A percentile compares a stretch with the other conserved stretches of the same genome.
Evolutionary conservation across 2,329 filamentous ascomycete genomes (phyloP).

Genomic region (Diplodia intermedia): DNA sequence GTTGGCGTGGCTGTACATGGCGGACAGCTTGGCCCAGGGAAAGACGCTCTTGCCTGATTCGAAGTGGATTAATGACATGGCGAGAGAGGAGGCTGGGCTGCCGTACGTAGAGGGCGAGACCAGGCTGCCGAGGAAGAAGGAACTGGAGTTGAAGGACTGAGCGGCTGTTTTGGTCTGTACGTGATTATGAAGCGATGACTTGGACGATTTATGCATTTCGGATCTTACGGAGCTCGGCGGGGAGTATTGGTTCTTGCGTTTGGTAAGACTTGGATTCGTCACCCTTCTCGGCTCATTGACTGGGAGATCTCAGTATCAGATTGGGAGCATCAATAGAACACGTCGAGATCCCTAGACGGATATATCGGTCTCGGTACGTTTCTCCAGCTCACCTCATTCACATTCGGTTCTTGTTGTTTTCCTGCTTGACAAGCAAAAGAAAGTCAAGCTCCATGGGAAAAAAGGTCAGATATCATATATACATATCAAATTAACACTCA

Average conservation of each 20-base stretch:
- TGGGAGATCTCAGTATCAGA: not conserved
- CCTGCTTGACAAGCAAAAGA: not conserved
- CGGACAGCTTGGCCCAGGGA: slow-evolving; percentile 67
- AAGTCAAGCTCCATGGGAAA: not conserved
- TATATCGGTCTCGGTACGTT: not conserved
- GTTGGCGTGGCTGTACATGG: slow-evolving; percentile 78
- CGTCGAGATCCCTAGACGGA: not conserved
- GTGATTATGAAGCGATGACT: not conserved
- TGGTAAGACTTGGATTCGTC: slow-evolving; percentile 1
- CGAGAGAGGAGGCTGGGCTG: slow-evolving; percentile 67
- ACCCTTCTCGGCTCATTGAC: not conserved
- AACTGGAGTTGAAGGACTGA: slow-evolving; percentile 25
- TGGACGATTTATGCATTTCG: not conserved
- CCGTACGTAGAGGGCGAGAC: slow-evolving; percentile 67
- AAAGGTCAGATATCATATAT: not conserved
- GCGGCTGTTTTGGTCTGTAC: not conserved
- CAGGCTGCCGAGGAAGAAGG: slow-evolving; percentile 58
- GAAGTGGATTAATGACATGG: slow-evolving; percentile 77
- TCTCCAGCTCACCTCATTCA: not conserved
- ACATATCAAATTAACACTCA: not conserved
- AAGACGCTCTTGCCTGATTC: slow-evolving; percentile 65
- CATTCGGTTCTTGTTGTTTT: not conserved
- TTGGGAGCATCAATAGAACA: not conserved
- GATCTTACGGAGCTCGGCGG: not conserved
- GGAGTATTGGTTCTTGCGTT: not conserved